Percentiles rank a stretch among this genome's conserved stretches.
These are phyloP conservation scores for Pharnaceum exiguum DNA, from an alignment of 148 eudicot species.

Conservation along the genomic window DNA sequence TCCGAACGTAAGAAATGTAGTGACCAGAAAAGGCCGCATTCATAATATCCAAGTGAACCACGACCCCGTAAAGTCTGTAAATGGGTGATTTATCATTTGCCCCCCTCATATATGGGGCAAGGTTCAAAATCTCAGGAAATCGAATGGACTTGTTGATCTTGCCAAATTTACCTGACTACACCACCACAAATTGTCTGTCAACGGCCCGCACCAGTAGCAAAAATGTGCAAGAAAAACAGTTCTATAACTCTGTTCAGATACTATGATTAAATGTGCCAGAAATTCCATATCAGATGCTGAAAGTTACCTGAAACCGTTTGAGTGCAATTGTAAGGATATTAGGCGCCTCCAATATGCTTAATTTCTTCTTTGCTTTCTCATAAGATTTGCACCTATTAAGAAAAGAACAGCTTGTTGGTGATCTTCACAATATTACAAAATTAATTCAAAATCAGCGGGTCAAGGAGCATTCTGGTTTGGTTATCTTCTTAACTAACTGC, in stretches of 20 bases:
- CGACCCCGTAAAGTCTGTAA: conserved; percentile 78
- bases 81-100: conserved; percentile 64
- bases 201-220: neutral
- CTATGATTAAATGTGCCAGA: neutral
- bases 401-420: conserved; percentile 3
- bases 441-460: neutral
- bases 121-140: conserved; percentile 70
- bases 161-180: conserved; percentile 77
- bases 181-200: conserved; percentile 5
- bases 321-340: conserved; percentile 78
- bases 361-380: conserved; percentile 82
- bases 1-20: conserved; percentile 81
- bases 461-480: neutral
- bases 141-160: conserved; percentile 74
- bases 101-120: conserved; percentile 78
- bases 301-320: conserved; percentile 74
- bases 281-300: conserved; percentile 1
- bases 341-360: conserved; percentile 75
- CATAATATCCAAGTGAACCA: conserved; percentile 84
- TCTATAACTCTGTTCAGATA: neutral
- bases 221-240: neutral
- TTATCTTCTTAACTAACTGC: neutral
- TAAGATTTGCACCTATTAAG: conserved; percentile 66
- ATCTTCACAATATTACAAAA: neutral
- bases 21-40: conserved; percentile 87